phyloP scores from a whole-genome alignment of 306 rosid genomes.

The Prunus padus region DNA sequence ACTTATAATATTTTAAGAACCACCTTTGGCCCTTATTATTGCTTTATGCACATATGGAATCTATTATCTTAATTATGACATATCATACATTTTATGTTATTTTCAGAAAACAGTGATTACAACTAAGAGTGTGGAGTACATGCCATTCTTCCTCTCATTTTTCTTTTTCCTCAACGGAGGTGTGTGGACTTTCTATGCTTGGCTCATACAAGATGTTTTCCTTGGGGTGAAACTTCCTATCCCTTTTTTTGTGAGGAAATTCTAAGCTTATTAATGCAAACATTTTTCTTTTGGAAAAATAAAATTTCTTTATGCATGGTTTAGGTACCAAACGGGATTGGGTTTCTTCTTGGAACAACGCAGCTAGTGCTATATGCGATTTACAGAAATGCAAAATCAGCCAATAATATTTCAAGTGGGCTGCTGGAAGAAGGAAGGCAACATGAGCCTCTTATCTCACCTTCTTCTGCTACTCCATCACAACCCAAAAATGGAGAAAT shows the following conservation, averaged over 20 bases:
- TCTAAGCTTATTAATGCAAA: too few species aligned
- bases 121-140: constrained; percentile 61
- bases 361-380: constrained; percentile 32
- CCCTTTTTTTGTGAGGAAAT: too few species aligned
- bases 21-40: too few species aligned
- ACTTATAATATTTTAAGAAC: too few species aligned
- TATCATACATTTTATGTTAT: background rate
- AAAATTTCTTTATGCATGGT: background rate
- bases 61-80: background rate
- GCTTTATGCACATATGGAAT: too few species aligned
- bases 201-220: constrained; percentile 48
- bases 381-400: constrained; percentile 20
- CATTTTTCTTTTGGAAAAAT: background rate
- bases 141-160: constrained; percentile 66
- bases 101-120: constrained; percentile 61
- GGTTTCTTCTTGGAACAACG: constrained; percentile 32
- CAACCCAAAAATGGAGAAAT: background rate
- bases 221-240: constrained; percentile 45
- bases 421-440: constrained; percentile 23
- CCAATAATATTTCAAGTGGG: background rate
- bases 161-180: constrained; percentile 57
- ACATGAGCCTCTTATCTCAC: constrained; percentile 18
- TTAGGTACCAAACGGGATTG: constrained; percentile 39
- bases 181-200: constrained; percentile 56
- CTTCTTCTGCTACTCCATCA: background rate